Conservation (phyloP, 257 asterid genomes). For the Agastache rugosa region DNA sequence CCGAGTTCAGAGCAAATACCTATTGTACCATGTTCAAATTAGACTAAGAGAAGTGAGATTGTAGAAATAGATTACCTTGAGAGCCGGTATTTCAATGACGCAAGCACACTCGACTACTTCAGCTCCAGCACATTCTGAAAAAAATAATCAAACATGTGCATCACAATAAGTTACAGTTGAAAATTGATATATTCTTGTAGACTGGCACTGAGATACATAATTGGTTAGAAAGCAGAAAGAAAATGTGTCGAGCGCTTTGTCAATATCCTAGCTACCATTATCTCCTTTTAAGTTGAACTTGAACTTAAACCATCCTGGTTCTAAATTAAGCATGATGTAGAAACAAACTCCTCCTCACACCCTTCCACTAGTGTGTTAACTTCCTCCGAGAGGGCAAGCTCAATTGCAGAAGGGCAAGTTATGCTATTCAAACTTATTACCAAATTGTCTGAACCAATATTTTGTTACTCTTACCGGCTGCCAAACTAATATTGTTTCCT, state of each 20-base stretch:
- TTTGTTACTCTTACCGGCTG: too few species aligned
- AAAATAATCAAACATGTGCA: slow-evolving; percentile 20
- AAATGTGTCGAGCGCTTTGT: background rate
- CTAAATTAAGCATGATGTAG: too few species aligned
- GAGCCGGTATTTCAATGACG: slow-evolving; percentile 75
- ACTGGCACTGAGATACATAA: too few species aligned
- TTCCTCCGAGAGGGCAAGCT: too few species aligned
- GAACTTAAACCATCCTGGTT: too few species aligned
- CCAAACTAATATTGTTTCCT: too few species aligned
- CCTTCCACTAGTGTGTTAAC: too few species aligned
- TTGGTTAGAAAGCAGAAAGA: background rate
- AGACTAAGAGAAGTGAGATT: background rate
- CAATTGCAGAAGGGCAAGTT: too few species aligned
- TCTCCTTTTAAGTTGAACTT: too few species aligned
- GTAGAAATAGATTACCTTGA: slow-evolving; percentile 49
- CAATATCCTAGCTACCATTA: background rate
- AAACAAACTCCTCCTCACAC: too few species aligned
- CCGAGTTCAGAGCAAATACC: background rate
- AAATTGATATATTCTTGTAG: background rate
- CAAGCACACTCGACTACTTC: slow-evolving; percentile 86
- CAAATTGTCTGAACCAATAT: too few species aligned
- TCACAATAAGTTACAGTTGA: background rate
- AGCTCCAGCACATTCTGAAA: slow-evolving; percentile 75
- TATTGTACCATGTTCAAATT: background rate
- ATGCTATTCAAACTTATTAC: too few species aligned